These are phyloP conservation scores for Pyrenula massariospora DNA, from an alignment of 495 filamentous ascomycete species.

Conservation along the genomic window DNA sequence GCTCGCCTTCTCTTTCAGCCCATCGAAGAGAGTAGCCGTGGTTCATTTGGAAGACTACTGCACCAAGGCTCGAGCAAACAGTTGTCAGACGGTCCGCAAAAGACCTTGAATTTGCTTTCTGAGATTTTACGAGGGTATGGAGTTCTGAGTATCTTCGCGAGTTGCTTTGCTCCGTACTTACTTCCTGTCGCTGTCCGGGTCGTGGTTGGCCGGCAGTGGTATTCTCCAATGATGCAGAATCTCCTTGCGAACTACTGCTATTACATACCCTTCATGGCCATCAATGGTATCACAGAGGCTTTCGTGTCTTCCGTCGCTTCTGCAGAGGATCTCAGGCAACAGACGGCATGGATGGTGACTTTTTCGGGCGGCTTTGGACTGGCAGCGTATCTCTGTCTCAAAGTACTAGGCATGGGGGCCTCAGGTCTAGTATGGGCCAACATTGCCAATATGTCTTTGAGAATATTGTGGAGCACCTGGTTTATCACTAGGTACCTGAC, in stretches of 20 bases:
- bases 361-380: conserved; percentile 64
- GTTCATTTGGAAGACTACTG: conserved; percentile 68
- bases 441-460: conserved; percentile 69
- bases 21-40: conserved; percentile 82
- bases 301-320: conserved; percentile 81
- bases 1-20: conserved; percentile 90
- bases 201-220: conserved; percentile 66
- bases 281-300: conserved; percentile 87
- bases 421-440: conserved; percentile 76
- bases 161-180: conserved; percentile 58
- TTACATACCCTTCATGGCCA: conserved; percentile 82
- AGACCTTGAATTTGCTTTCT: conserved; percentile 21
- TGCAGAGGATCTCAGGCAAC: conserved; percentile 52
- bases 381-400: conserved; percentile 59
- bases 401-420: conserved; percentile 54
- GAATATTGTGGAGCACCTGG: conserved; percentile 64
- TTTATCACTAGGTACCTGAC: conserved; percentile 61
- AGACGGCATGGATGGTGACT: conserved; percentile 70
- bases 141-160: conserved; percentile 54
- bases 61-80: conserved; percentile 10
- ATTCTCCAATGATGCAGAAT: conserved; percentile 45
- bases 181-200: conserved; percentile 59
- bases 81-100: conserved; percentile 8
- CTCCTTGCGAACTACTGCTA: conserved; percentile 73
- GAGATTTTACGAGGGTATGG: conserved; percentile 28